These are phyloP conservation scores for Penicillium dipodomyicola DNA, from an alignment of 495 filamentous ascomycete species.

Conservation along the genomic window DNA sequence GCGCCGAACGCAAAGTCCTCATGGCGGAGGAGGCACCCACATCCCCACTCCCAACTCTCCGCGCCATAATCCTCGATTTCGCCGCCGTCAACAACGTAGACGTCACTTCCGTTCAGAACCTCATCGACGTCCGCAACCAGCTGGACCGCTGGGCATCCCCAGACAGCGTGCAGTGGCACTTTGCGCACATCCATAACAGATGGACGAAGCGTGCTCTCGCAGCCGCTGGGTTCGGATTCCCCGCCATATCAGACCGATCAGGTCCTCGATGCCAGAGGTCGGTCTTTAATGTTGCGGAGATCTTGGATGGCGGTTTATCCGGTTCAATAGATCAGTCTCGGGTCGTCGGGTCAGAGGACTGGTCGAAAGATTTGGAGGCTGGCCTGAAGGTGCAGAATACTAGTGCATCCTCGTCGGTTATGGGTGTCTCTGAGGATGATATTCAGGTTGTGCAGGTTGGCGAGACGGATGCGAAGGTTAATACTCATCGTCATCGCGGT, in stretches of 20 bases:
- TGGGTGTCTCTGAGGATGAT: slow-evolving; percentile 23
- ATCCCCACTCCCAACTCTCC: slow-evolving; percentile 61
- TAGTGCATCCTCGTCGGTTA: background rate
- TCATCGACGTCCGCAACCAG: slow-evolving; percentile 95
- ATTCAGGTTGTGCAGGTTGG: background rate
- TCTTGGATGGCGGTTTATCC: slow-evolving; percentile 52
- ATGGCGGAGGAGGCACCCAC: slow-evolving; percentile 28
- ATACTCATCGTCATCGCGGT: slow-evolving; percentile 26
- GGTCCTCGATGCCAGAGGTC: slow-evolving; percentile 62
- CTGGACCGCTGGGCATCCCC: slow-evolving; percentile 81
- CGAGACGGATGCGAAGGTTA: background rate
- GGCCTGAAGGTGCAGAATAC: slow-evolving; percentile 25
- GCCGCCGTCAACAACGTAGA: slow-evolving; percentile 92
- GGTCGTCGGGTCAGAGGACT: slow-evolving; percentile 2
- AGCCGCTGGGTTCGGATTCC: slow-evolving; percentile 86
- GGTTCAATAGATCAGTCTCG: background rate
- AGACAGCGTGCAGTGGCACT: slow-evolving; percentile 86
- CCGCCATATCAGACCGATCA: slow-evolving; percentile 45
- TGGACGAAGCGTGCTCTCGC: slow-evolving; percentile 93
- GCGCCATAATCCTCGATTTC: slow-evolving; percentile 90
- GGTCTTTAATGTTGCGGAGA: slow-evolving; percentile 86
- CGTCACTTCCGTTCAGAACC: slow-evolving; percentile 83
- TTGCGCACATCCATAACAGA: slow-evolving; percentile 84
- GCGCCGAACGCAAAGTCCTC: slow-evolving; percentile 39
- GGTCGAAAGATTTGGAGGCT: slow-evolving; percentile 45